Evolutionary conservation across 352 stramenopile genomes (phyloP), one percentile per base, ranked within the genome.

Genomic region (Phytophthora tentaculata): DNA sequence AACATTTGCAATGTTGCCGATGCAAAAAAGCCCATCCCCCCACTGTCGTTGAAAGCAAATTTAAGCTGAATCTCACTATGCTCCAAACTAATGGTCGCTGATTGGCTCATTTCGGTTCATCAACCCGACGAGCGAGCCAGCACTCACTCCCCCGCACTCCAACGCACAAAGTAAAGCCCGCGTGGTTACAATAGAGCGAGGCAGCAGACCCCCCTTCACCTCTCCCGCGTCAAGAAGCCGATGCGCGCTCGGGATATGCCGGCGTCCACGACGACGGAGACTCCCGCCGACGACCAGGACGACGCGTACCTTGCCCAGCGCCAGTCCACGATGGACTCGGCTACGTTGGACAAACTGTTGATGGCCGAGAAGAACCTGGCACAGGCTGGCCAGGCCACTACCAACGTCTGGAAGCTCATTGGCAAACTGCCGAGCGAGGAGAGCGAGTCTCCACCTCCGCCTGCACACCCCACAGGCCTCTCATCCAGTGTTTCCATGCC

Each of bases 391-490:
- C 84, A 94, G 67, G 88, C 88, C 53, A 96, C 88, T 20, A 78
- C 86, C 7, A 83, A 94, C 60, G 88, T 89, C 19, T 96, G 86
- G 86, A 88, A 90, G 55, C 77, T 96, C 49, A 94, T 96, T 55
- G 83, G 82, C 20, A 79, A 79, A 37, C 23, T 65, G 17, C 68
- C 69, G 23, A 81, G 63, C 35, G 74, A 83, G 16, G 73, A 79
- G 35, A 51, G 55, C n/a, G 77, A 79, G 59, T 71, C 74, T 20
- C 53, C 56, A 8, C 56, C 63, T 2, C 35, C 67, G 2, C 35
- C 67, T 10, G 23, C 37, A 22, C 32, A 47, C 1, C 14, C 49
- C 8, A n/a, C 53, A 12, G 37, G 12, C 9, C 61, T 74, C 39
- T 70, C 60, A 0, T 39, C 44, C 2, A 67, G 63, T 26, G 26